Base-by-base conservation (phyloP, 2,329 filamentous ascomycete species). In the Trichoderma lentiforme region DNA sequence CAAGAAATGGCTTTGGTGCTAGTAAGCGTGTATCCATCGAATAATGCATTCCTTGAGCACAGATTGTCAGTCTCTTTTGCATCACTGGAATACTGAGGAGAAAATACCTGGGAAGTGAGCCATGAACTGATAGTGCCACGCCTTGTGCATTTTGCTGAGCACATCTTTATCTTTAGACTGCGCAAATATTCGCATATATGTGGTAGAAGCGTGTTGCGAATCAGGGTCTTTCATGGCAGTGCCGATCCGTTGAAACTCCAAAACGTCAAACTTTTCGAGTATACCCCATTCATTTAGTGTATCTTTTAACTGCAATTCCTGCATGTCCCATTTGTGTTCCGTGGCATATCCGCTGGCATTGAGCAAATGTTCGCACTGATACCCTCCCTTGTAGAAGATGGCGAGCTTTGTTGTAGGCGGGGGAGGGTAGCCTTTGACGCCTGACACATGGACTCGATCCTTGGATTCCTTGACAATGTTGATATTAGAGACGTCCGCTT, bases 361-460 rank as follows among this genome's bases (percentile, higher is more conserved):
- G 32, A 84, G 30, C 0, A 85, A 75, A 4, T 84, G 68, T 73
- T 87, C 81, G 2, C 80, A 80, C 75, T 87, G 83, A 71, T 82
- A 87, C 0, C 86, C 86, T 8, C 82, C 85, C 9, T 80, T 78
- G 71, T 86, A 86, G 73, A 84, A 86, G 18, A 87, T 80, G n/a
- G 85, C 85, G 7, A 85, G 79, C 74, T 87, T 87, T 1, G 85
- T 87, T 0, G 86, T 87, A 2, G 84, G 80, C 0, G 85, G 86
- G 2, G 86, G 85, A 0, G 83, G 81, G 1, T 75, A 72, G 1
- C 85, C 85, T 24, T 74, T 81, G 24, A 83, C 78, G 0, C 84
- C 83, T 0, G 79, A 81, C 0, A 87, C 79, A 12, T 74, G 77
- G 1, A 86, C 83, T 1, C 83, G 80, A 58, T 81, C 75, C 6